These are phyloP conservation scores for Hansenula lynferdii DNA, from an alignment of 1,139 yeast genomes.

Conservation along the genomic window DNA sequence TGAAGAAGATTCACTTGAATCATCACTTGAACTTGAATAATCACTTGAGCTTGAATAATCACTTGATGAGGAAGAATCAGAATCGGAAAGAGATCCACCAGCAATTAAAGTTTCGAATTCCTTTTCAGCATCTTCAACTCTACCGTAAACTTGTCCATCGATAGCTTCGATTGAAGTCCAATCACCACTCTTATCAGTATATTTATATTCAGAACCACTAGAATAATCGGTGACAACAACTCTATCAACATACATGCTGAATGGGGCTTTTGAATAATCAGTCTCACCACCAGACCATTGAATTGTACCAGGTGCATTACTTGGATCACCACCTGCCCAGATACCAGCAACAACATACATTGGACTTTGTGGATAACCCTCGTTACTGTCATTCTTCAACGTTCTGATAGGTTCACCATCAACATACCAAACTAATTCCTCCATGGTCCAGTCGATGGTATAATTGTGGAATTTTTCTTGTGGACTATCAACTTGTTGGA, in stretches of 20 bases:
- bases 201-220: conserved; percentile 63
- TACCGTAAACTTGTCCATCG: conserved; percentile 62
- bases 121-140: conserved; percentile 41
- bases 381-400: conserved; percentile 42
- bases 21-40: conserved; percentile 10
- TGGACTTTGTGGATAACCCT: conserved; percentile 77
- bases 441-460: conserved; percentile 77
- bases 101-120: conserved; percentile 41
- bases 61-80: conserved; percentile 7
- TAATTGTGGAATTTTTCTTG: conserved; percentile 65
- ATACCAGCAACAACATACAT: conserved; percentile 65
- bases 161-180: conserved; percentile 66
- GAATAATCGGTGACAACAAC: conserved; percentile 74
- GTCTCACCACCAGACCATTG: conserved; percentile 86
- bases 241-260: conserved; percentile 58
- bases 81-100: conserved; percentile 22
- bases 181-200: conserved; percentile 57
- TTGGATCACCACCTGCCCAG: conserved; percentile 83
- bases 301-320: conserved; percentile 63
- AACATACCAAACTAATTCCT: conserved; percentile 52
- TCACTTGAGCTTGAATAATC: no score
- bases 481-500: conserved; percentile 53
- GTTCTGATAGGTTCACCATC: conserved; percentile 62
- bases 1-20: background rate
- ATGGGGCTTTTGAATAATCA: conserved; percentile 62